Base-by-base conservation (phyloP, 306 rosid genomes). In the Quercus berberidifolia region DNA sequence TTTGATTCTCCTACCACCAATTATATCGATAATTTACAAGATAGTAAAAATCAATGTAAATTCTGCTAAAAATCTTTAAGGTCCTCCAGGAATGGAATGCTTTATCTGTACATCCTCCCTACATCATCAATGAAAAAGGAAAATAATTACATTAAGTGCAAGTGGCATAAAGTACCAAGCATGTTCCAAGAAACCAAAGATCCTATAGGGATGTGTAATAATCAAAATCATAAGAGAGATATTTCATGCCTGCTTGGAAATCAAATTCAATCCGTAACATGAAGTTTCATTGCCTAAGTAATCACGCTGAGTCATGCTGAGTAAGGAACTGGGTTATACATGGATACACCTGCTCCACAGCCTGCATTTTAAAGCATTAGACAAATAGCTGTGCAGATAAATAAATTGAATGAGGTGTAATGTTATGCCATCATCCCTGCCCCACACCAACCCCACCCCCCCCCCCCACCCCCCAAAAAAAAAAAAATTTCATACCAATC, bases 321-420 rank as follows among this genome's bases (percentile, higher is more conserved):
- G 68, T 79, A 76, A 96, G 95, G 85, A 96, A 96, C 54, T 96
- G 87, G 74, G 90, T 73, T 63, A 96, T 90, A 83, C 90, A 81
- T 14, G 99, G 98, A 82, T 96, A 91, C 41, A 93, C 89, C 83
- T 93, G 94, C 83, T 90, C 94, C 82, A 72, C 89, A 13, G 99
- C 99, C 99, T 96, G 89, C 81, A 69, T 9, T 76, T 80, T 73
- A 84, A 73, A 83, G 52, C 75, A 68, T 43, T 81, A 70, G 73
- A 41, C 85, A 86, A 80, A 83, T 63, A 67, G 69, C 55, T 52
- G 82, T 55, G 71, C 60, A 55, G 71, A 62, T 30, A 71, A 55
- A 60, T 62, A 69, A 55, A 83, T 69, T 26, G 46, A 38, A 28
- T 23, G 55, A 71, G 63, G 69, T 55, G 83, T 56, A 3, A 43